Base-by-base conservation (phyloP, 148 eudicot genomes). In the Silene conica region DNA sequence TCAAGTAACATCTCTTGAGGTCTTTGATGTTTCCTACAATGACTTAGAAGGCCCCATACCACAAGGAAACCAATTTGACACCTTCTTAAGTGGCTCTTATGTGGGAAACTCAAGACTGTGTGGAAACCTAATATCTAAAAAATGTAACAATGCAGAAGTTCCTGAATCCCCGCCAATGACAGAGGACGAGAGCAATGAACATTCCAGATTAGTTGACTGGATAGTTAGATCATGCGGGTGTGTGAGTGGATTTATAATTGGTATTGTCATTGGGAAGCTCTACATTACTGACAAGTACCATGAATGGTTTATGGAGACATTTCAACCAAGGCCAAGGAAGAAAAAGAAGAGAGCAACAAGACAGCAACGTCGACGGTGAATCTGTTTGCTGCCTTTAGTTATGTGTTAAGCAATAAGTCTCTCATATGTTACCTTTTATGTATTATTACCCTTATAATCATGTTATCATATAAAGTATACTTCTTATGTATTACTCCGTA, bases 11-110 rank as follows among this genome's bases (percentile, higher is more conserved):
- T 82, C 31, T 73, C 82, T 87, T 9, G 73, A 8, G 45, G 22
- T 74, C 62, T 71, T 81, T 2, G 41, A 80, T 65, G 69, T 86
- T 18, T 83, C 83, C 2, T 46, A 74, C 57, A 86, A 86, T 75
- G 67, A 70, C 15, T 77, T 86, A 2, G 26, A 8, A 0, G 83
- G 87, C 9, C 64, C 0, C 8, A 80, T 80, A 58, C 89, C 87
- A 4, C 34, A 16, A 58, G 85, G 81, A 8, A 4, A 1, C 0
- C 84, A 84, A 34, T 82, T 81, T 20, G 0, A 25, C n/a, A 84
- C 85, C 3, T 84, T 84, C 46, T 41, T 67, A 0, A 73, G 68
- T n/a, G 74, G 68, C 25, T 76, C 86, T 0, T 83, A 65, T 67
- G 63, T 6, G 1, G 86, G 83, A 5, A 86, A 83, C 52, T 52